Evolutionary conservation across 2,329 filamentous ascomycete genomes (phyloP), one percentile per base, ranked within the genome.

Genomic region (Verticillium zaregamsianum): DNA sequence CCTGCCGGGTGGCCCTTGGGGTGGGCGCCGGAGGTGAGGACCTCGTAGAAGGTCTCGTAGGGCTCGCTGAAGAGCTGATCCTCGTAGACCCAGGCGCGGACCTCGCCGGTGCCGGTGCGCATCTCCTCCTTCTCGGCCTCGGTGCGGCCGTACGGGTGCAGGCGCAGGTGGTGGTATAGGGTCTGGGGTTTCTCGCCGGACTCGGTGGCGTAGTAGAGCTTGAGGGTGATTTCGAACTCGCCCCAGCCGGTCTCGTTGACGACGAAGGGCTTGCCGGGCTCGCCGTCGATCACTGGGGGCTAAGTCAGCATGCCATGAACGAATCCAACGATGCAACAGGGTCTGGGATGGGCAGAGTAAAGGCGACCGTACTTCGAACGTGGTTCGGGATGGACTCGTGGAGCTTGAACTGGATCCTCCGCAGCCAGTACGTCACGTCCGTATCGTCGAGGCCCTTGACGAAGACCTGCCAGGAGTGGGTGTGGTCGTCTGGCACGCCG

Each of bases 21-120:
- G 5, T 82, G 86, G 31, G 88, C 86, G 64, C 91, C 91, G 6
- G 84, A 82, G 2, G 93, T 98, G 64, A 99, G 81, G 32, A 92
- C 82, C 65, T 96, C 92, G 77, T 92, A 97, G 71, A 99, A 94
- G 55, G 90, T 86, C 75, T 97, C 92, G 69, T 93, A 95, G 0
- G 95, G 95, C 76, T 99, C 95, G 77, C 97, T 98, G 82, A 99
- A 99, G 58, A 98, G 85, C 66, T 98, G 90, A 71, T 97, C 93
- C 75, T 99, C 95, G 72, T 97, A 92, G 62, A 87, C 89, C 83
- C 95, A 94, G 58, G 88, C 86, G 35, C 89, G 80, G 55, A 98
- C 88, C 70, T 89, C 82, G 66, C 78, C 86, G 77, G 77, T 85
- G 75, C 79, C 86, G 59, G 72, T 75, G 63, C 82, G 76, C 85